phyloP scores from a whole-genome alignment of 192 early-diverging fungal genomes.

The Coemansia brasiliensis region DNA sequence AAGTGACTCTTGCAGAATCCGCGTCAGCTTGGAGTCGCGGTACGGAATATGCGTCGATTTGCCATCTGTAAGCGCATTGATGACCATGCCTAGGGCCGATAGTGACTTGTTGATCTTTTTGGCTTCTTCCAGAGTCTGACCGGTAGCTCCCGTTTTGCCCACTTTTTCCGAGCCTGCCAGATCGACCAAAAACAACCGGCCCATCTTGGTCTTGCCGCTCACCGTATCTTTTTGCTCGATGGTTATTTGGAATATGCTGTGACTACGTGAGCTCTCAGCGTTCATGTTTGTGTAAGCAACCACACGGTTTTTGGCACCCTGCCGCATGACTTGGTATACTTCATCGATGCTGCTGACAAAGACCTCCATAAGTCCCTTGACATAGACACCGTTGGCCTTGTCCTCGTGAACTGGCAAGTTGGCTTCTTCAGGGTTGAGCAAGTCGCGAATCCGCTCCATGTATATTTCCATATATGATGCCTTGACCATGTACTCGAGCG shows the following conservation, averaged over 20 bases:
- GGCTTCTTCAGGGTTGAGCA: constrained; percentile 79
- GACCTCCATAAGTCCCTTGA: constrained; percentile 95
- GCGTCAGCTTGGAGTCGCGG: constrained; percentile 97
- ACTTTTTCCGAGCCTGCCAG: constrained; percentile 98
- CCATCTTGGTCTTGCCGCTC: constrained; percentile 86
- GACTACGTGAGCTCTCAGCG: constrained; percentile 94
- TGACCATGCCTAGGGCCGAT: constrained; percentile 98
- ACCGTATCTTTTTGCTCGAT: constrained; percentile 91
- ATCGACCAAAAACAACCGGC: constrained; percentile 95
- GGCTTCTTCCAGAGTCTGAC: constrained; percentile 98
- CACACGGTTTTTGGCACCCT: constrained; percentile 83
- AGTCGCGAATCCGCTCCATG: constrained; percentile 98
- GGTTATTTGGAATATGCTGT: constrained; percentile 98
- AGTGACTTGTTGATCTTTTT: constrained; percentile 99
- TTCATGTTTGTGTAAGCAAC: constrained; percentile 98
- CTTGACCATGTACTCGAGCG: constrained; percentile 97
- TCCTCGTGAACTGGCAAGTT: constrained; percentile 98
- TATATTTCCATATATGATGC: constrained; percentile 99
- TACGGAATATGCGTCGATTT: constrained; percentile 99
- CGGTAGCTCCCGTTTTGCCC: constrained; percentile 95
- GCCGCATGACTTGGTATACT: constrained; percentile 96
- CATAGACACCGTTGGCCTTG: constrained; percentile 94
- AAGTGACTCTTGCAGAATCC: constrained; percentile 98
- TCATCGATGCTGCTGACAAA: constrained; percentile 95
- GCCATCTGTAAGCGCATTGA: constrained; percentile 97